These are phyloP conservation scores for Hansfordia pulvinata DNA, from an alignment of 2,329 filamentous ascomycete genomes.

Conservation along the genomic window DNA sequence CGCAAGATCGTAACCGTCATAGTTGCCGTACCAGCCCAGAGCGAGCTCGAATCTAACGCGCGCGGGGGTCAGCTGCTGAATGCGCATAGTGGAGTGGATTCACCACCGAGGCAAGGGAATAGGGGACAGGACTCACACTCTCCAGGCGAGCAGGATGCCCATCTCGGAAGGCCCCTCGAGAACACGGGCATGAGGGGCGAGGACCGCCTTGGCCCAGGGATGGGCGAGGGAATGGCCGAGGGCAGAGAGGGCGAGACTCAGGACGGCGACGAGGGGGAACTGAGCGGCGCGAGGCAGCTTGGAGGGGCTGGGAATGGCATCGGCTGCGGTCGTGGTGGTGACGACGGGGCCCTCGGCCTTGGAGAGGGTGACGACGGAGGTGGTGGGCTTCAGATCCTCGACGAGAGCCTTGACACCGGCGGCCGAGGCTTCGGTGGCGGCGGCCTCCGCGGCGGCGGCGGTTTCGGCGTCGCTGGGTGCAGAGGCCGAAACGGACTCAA, in stretches of 20 bases:
- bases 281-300: constrained; percentile 29
- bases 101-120: not conserved
- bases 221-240: constrained; percentile 49
- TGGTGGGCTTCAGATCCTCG: too few species aligned
- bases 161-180: constrained; percentile 51
- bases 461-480: not conserved
- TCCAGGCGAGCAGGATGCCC: constrained; percentile 36
- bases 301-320: not conserved
- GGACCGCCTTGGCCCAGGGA: constrained; percentile 46
- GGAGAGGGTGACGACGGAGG: constrained; percentile 10
- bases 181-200: constrained; percentile 52
- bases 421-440: constrained; percentile 3
- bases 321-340: constrained; percentile 2
- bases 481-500: too few species aligned
- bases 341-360: constrained; percentile 12
- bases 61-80: constrained; percentile 22
- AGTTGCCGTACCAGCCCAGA: constrained; percentile 59
- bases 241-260: constrained; percentile 49
- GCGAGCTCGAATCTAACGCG: constrained; percentile 52
- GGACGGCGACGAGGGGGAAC: constrained; percentile 36
- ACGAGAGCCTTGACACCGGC: too few species aligned
- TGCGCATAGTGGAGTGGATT: not conserved
- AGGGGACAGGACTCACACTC: constrained; percentile 29
- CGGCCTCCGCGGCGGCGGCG: not conserved
- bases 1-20: constrained; percentile 59